Base-by-base conservation (phyloP, 345 rosid species). In the Angophora floribunda region DNA sequence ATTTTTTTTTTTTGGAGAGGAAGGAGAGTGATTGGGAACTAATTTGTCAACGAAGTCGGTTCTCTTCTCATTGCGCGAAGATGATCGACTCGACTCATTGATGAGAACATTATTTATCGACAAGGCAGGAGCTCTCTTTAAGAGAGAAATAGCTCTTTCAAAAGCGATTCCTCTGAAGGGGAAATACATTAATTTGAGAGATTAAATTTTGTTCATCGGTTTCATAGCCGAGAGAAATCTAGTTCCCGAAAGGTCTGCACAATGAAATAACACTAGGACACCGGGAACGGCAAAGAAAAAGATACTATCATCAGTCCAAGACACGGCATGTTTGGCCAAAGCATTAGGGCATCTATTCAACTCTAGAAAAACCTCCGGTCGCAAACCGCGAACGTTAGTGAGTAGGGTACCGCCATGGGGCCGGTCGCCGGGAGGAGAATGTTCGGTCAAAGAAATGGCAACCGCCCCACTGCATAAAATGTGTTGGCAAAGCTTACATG, bases 271-370 rank as follows among this genome's bases (percentile, higher is more conserved):
- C 19, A 67, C 12, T 0, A 30, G 12, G 12, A 32, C 44, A 4
- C 45, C 2, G 4, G 17, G 11, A 1, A 17, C 1, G 2, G 6
- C 1, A 11, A 7, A 17, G 4, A 19, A 70, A 70, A 36, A 19
- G 4, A 70, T 36, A 9, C 21, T 0, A 0, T 36, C 26, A 2
- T 1, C 21, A 2, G 2, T 10, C 6, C 4, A 1, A 36, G 0
- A 36, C 82, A 36, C 6, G 47, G 12, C 26, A 70, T 36, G 82
- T 45, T 32, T 67, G 0, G 24, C 45, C 24, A 0, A 6, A 32
- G 45, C 13, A 67, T 32, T 6, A 2, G 1, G 16, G 9, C 41
- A 36, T 36, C 41, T 36, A 36, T 36, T 36, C 41, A 19, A 7
- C 82, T 41, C 28, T 75, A 3, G 0, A 75, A 36, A 19, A 75